Conservation (phyloP, 768 basidiomycete species). For the Pluteus cervinus region DNA sequence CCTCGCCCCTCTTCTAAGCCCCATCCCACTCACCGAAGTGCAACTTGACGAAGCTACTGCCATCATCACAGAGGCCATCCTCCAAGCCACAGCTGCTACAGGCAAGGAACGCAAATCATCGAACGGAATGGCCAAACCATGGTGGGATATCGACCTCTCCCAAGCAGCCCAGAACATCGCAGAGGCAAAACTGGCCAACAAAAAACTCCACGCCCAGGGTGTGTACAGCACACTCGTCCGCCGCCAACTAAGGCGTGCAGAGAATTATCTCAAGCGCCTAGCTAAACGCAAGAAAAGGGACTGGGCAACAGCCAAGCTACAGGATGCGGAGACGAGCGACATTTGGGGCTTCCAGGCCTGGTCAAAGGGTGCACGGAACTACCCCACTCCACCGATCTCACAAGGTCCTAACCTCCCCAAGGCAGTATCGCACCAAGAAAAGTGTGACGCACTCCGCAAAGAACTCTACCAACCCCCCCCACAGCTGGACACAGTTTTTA, state of each 20-base stretch:
- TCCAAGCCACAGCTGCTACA: neutral
- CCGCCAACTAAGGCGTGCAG: constrained; percentile 5
- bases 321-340: constrained; percentile 11
- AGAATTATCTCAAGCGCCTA: constrained; percentile 14
- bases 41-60: constrained; percentile 1
- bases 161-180: constrained; percentile 7
- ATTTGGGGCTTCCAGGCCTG: constrained; percentile 19
- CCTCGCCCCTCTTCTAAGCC: neutral
- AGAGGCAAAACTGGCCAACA: constrained; percentile 1
- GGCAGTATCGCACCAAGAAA: constrained; percentile 15
- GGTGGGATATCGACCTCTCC: constrained; percentile 16
- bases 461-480: constrained; percentile 18
- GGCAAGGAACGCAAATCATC: constrained; percentile 3
- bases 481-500: constrained; percentile 1
- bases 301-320: constrained; percentile 14
- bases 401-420: constrained; percentile 6
- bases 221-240: constrained; percentile 3
- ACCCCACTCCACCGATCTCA: constrained; percentile 18
- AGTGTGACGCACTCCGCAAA: constrained; percentile 14
- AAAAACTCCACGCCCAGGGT: constrained; percentile 2
- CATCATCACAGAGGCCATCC: constrained; percentile 5
- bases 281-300: constrained; percentile 12
- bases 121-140: constrained; percentile 8
- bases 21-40: neutral
- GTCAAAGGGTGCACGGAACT: constrained; percentile 17